Conservation (phyloP, 2,329 filamentous ascomycete genomes). For the Botryosphaeria dothidea region DNA sequence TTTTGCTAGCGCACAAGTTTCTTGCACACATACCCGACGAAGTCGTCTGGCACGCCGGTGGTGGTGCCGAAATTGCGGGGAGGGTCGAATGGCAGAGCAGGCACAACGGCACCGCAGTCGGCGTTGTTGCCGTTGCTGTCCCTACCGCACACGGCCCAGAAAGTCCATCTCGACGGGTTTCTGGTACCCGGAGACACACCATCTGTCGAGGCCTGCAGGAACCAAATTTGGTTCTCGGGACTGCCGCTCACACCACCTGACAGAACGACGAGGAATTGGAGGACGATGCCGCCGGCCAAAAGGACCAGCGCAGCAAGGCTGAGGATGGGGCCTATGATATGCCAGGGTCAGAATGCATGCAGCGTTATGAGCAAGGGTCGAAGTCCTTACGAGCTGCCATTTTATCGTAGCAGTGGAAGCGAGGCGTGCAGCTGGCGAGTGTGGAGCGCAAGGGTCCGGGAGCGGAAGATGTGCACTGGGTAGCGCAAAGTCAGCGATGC, state of each 20-base stretch:
- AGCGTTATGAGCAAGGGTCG: neutral
- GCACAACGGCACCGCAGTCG: constrained; percentile 65
- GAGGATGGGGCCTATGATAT: constrained; percentile 58
- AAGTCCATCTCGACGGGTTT: constrained; percentile 79
- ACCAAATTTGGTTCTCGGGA: constrained; percentile 76
- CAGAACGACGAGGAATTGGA: constrained; percentile 67
- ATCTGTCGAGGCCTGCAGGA: constrained; percentile 76
- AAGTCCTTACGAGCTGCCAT: constrained; percentile 28
- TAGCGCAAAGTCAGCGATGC: neutral
- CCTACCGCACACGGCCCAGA: constrained; percentile 77
- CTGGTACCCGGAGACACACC: constrained; percentile 65
- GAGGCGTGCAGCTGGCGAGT: neutral
- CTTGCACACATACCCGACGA: constrained; percentile 51
- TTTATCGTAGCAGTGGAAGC: neutral
- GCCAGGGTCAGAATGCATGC: neutral
- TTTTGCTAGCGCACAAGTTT: neutral
- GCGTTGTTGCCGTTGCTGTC: constrained; percentile 51
- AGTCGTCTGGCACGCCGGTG: constrained; percentile 53
- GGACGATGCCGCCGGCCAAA: constrained; percentile 60
- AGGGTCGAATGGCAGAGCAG: constrained; percentile 66
- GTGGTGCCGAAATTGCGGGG: constrained; percentile 62
- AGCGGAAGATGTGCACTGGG: neutral
- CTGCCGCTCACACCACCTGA: constrained; percentile 56
- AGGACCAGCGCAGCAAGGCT: constrained; percentile 61
- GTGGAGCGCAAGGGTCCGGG: neutral